A percentile compares a stretch with the other conserved stretches of the same genome.
These are phyloP conservation scores for Talaromyces sp. DNA, from an alignment of 2,329 filamentous ascomycete species.

Conservation along the genomic window DNA sequence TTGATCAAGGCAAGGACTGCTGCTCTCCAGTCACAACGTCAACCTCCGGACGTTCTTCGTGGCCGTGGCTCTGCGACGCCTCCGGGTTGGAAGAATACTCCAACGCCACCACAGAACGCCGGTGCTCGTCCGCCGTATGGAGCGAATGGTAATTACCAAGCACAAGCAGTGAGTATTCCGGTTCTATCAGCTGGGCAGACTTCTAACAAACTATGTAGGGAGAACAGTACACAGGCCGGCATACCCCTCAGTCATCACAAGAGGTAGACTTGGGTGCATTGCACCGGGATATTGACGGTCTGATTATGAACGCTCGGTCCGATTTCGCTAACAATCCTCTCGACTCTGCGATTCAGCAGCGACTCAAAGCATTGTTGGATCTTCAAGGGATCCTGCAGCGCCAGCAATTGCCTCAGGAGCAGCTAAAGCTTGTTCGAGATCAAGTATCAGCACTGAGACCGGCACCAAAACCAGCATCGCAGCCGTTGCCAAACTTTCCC, in stretches of 20 bases:
- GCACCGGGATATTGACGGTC: constrained; percentile 73
- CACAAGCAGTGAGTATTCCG: constrained; percentile 17
- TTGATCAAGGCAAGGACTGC: constrained; percentile 73
- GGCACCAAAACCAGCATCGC: constrained; percentile 33
- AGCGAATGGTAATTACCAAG: constrained; percentile 27
- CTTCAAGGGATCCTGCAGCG: constrained; percentile 75
- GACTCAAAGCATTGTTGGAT: constrained; percentile 78
- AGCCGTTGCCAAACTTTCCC: constrained; percentile 14
- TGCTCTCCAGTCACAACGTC: constrained; percentile 45
- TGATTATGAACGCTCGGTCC: constrained; percentile 67
- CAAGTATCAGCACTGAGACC: constrained; percentile 73
- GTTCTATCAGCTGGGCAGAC: neutral
- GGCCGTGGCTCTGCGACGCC: constrained; percentile 49
- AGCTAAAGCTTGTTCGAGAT: constrained; percentile 77
- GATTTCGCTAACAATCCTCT: constrained; percentile 72
- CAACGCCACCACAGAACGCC: constrained; percentile 60
- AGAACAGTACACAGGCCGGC: constrained; percentile 16
- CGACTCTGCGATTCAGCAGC: constrained; percentile 70
- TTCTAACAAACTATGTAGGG: constrained; percentile 13
- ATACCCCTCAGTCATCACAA: constrained; percentile 30
- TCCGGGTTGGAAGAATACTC: constrained; percentile 64
- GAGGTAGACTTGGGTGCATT: constrained; percentile 62
- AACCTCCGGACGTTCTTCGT: constrained; percentile 50
- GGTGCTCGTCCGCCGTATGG: constrained; percentile 31
- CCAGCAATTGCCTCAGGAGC: constrained; percentile 71